These are phyloP conservation scores for Trichoderma guizhouense DNA, from an alignment of 2,329 filamentous ascomycete genomes.

Conservation along the genomic window DNA sequence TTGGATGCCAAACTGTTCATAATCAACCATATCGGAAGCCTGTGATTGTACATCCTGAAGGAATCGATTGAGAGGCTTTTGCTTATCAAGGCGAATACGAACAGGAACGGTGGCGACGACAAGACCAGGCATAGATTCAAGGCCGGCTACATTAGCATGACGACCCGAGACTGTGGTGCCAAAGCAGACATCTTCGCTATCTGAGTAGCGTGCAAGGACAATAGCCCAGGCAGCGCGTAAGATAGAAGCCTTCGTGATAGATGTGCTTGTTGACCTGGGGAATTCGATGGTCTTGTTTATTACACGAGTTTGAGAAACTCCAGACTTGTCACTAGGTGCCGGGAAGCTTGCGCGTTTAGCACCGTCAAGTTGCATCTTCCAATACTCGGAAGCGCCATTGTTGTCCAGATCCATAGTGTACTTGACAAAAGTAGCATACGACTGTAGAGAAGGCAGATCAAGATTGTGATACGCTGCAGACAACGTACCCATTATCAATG, in stretches of 20 bases:
- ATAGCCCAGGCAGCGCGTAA: slow-evolving; percentile 25
- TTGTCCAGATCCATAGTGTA: not conserved
- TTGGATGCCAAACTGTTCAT: slow-evolving; percentile 29
- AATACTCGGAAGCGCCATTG: not conserved
- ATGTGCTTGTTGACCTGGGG: not conserved
- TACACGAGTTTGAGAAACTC: not conserved
- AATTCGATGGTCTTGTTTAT: slow-evolving; percentile 3
- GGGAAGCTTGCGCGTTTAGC: slow-evolving; percentile 21
- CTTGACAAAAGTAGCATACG: slow-evolving; percentile 11
- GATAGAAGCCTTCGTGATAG: slow-evolving; percentile 21
- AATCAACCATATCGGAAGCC: slow-evolving; percentile 25
- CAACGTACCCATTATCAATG: not conserved
- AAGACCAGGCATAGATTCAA: slow-evolving; percentile 14
- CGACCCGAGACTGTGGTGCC: slow-evolving; percentile 24
- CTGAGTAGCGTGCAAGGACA: slow-evolving; percentile 20
- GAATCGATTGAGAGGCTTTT: slow-evolving; percentile 14
- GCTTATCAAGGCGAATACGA: slow-evolving; percentile 12
- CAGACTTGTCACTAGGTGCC: not conserved
- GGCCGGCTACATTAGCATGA: slow-evolving; percentile 5
- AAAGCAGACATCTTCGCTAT: slow-evolving; percentile 22
- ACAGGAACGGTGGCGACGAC: slow-evolving; percentile 16
- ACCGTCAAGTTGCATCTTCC: slow-evolving; percentile 2
- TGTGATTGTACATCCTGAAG: slow-evolving; percentile 25
- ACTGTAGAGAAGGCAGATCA: slow-evolving; percentile 20
- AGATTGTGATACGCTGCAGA: not conserved